Percentiles rank a stretch among this genome's conserved stretches.
Evolutionary conservation across 2,329 filamentous ascomycete genomes (phyloP).

Genomic region (Lizonia empirigonia): DNA sequence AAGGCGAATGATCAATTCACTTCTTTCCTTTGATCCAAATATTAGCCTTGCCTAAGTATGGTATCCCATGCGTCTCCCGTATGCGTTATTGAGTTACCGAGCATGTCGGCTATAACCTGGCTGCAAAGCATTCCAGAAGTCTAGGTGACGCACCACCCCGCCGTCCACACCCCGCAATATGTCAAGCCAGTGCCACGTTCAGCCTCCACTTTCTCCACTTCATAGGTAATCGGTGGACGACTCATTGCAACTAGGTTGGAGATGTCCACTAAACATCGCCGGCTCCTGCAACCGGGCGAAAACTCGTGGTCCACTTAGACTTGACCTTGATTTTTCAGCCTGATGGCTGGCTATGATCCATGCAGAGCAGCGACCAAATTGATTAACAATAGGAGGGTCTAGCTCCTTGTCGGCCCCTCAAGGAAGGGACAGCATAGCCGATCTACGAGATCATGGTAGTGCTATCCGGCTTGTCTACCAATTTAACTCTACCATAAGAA

Average conservation of each 20-base stretch:
- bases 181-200: slow-evolving; percentile 5
- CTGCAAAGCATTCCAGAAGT: slow-evolving; percentile 3
- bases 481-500: too few relatives aligned
- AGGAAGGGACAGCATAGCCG: slow-evolving; percentile 6
- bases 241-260: not conserved
- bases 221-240: not conserved
- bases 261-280: not conserved
- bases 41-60: too few relatives aligned
- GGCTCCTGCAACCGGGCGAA: not conserved
- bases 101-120: slow-evolving; percentile 8
- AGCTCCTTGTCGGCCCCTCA: not conserved
- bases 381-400: not conserved
- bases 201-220: slow-evolving; percentile 7
- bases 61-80: not conserved
- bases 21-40: too few relatives aligned
- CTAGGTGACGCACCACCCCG: not conserved
- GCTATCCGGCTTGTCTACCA: too few relatives aligned
- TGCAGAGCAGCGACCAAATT: not conserved
- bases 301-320: not conserved
- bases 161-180: slow-evolving; percentile 5
- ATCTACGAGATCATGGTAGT: not conserved
- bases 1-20: too few relatives aligned
- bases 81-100: slow-evolving; percentile 1
- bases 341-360: not conserved
- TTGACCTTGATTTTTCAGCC: not conserved